These are phyloP conservation scores for Sclerotinia spermophila DNA, from an alignment of 2,329 filamentous ascomycete species.

Conservation along the genomic window DNA sequence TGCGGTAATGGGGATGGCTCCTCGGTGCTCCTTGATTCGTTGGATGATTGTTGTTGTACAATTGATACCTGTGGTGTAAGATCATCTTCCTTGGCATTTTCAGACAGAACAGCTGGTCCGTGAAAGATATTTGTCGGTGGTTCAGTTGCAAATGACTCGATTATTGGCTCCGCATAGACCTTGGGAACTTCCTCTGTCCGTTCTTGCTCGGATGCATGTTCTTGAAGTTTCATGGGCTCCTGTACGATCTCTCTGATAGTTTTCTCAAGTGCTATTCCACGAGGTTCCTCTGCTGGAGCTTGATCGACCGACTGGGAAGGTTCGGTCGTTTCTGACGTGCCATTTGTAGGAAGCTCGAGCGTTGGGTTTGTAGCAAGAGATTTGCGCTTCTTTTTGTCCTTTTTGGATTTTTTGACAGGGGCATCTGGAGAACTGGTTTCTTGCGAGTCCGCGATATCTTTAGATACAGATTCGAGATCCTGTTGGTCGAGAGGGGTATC, in stretches of 20 bases:
- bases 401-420: constrained; percentile 21
- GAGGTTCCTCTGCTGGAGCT: constrained; percentile 2
- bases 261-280: background rate
- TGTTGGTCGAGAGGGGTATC: background rate
- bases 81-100: background rate
- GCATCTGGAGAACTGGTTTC: background rate
- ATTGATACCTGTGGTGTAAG: background rate
- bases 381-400: constrained; percentile 26
- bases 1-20: background rate
- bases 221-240: background rate
- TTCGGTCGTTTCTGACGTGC: background rate
- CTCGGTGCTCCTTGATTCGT: background rate
- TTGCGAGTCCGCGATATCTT: constrained; percentile 1
- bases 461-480: background rate
- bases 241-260: background rate
- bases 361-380: constrained; percentile 13
- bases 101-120: background rate
- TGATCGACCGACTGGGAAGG: background rate
- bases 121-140: background rate
- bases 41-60: background rate
- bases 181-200: background rate
- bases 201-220: background rate
- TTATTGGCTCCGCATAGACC: background rate
- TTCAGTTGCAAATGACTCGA: background rate
- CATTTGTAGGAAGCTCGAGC: background rate